Evolutionary conservation across 1,139 yeast species (phyloP), one percentile per base, ranked within the genome.

Genomic region (Suhomyces coccinellae): DNA sequence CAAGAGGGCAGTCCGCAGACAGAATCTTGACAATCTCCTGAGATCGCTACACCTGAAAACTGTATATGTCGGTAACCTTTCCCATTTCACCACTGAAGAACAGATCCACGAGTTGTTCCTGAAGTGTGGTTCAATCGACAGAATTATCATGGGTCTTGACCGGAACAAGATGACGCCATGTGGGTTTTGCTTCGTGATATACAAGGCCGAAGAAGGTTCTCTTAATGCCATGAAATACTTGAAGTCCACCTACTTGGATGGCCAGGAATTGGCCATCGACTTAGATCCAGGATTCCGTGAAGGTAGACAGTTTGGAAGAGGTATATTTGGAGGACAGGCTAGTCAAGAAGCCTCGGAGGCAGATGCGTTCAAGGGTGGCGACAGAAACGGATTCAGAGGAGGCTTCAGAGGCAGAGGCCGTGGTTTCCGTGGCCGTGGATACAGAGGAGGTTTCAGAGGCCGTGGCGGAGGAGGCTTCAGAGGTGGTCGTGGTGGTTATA

Each of bases 291-390:
- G 99, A 0, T 91, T 91, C 62, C 80, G 79, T 52, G 97, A 91
- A 56, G 98, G 98, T 0, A 75, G 99, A 55, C 97, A 93, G 61
- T 91, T 83, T 61, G 98, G 98, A 13, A 77, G 99, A 56, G 98
- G 98, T 38, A 77, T 79, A 24, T 82, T 81, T 52, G 98, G 98
- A 43, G 98, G 97, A 1, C 99, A 93, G 65, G 77, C 72, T 1
- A 57, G 69, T 37, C 76, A 70, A 41, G 79, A 73, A 54, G 60
- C 57, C 14, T 59, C 60, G 22, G 61, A 56, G 31, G 48, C 53
- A 17, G 56, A 52, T 32, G 57, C 55, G 4, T 47, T 45, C 41
- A 52, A 55, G 35, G 63, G 24, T 6, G 24, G 59, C 14, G 63
- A 58, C 12, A 49, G 62, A 34, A 52, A 52, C 2, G 53, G 57